Base-by-base conservation (phyloP, 1,284 basidiomycete species). In the Cutaneotrichosporon arboriforme region DNA sequence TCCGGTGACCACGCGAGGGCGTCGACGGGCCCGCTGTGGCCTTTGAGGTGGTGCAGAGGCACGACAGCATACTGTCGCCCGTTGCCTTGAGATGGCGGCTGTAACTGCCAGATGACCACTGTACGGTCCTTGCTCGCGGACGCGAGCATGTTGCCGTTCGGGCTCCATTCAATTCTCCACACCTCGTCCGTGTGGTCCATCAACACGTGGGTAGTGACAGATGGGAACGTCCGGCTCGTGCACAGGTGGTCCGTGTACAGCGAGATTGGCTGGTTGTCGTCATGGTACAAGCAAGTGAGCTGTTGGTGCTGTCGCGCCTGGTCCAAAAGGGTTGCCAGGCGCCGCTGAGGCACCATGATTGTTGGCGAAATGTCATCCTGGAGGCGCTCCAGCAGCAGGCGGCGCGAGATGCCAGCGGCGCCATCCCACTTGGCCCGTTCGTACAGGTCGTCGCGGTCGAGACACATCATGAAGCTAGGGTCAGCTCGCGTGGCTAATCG, bases 91-190 rank as follows among this genome's bases (percentile, higher is more conserved):
- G 57, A 47, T 13, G 54, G 57, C 42, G 38, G 78, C 85, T 69
- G 83, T 52, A 90, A 79, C 49, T 81, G 81, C 93, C 93, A 98
- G 49, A 97, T 86, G 58, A 96, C 88, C 8, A 88, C 90, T 3
- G 81, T 81, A 75, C 83, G 84, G 73, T 97, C 93, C 68, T 83
- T 88, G 55, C 93, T 88, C 34, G 86, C 88, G 58, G 86, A 92
- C 14, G 93, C 96, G 35, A 98, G 79, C 64, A 82, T 84, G 44
- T 76, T 76, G 4, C 96, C 94, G 68, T 87, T 84, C 64, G 91
- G 88, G 71, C 91, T 96, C 89, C 93, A 98, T 68, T 86, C 86
- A 57, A 97, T 76, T 65, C 88, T 84, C 93, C 94, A 98, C 13
- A 98, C 91, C 72, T 98, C 91, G 68, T 97, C 90, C 13, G 79